Percentiles rank a stretch among this genome's conserved stretches.
These are phyloP conservation scores for Xylaria sp. DNA, from an alignment of 2,329 filamentous ascomycete genomes.

Conservation along the genomic window DNA sequence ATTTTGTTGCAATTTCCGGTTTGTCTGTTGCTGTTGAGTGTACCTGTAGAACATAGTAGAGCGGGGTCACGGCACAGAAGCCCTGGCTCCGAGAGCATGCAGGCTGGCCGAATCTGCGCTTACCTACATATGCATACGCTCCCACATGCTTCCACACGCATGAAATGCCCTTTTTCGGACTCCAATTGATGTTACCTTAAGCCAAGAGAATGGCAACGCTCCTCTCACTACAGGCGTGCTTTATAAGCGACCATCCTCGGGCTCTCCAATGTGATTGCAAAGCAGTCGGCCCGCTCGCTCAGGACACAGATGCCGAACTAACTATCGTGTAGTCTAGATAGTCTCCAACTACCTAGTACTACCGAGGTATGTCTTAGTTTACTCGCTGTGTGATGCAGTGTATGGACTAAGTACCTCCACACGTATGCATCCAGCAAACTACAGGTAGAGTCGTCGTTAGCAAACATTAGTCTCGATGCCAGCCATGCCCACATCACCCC, in stretches of 20 bases:
- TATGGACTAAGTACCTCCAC: neutral
- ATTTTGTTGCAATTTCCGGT: constrained; percentile 4
- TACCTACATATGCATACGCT: constrained; percentile 10
- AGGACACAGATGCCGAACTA: neutral
- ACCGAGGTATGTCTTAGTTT: no score
- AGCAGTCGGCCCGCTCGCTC: neutral
- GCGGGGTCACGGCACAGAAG: neutral
- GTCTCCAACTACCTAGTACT: no score
- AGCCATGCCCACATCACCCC: neutral
- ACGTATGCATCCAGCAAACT: neutral
- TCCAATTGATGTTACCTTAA: constrained; percentile 14
- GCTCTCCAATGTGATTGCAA: neutral
- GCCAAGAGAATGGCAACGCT: constrained; percentile 21
- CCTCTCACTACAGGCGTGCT: constrained; percentile 2
- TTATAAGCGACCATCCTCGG: constrained; percentile 12
- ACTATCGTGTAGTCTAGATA: no score
- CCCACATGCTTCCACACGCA: constrained; percentile 6
- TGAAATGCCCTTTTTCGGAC: neutral
- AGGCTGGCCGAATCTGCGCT: neutral
- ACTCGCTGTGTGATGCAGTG: no score
- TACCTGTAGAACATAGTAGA: neutral
- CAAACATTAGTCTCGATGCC: neutral
- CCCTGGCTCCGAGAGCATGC: neutral
- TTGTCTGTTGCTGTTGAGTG: neutral
- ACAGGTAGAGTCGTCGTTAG: neutral